Base-by-base conservation (phyloP, 148 eudicot genomes). In the Hydrangea macrophylla region DNA sequence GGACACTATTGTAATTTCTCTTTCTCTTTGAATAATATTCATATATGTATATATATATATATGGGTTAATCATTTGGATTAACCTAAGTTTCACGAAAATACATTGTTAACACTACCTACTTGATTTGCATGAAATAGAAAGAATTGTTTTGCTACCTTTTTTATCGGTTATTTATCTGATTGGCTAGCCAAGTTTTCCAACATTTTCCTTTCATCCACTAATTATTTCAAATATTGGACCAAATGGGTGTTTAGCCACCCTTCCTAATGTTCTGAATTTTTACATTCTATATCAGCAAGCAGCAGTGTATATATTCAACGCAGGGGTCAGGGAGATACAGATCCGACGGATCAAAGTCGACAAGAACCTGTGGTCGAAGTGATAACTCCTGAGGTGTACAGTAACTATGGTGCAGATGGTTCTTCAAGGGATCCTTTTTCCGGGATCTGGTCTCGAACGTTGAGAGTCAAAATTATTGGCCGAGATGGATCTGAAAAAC, bases 391-490 rank as follows among this genome's bases (percentile, higher is more conserved):
- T 68, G 90, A 88, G 55, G 76, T 80, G 13, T 81, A 76, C 68
- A 64, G 62, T 31, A 40, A 60, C 39, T 63, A 70, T 62, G 79
- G 69, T 68, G 77, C 83, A 65, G 80, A 78, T 78, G 75, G 64
- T n/a, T n/a, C n/a, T 68, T 80, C 79, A 22, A 54, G 62, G 32
- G 80, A 75, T 37, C 62, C 73, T 36, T 80, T 82, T 56, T 82
- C 80, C 30, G 80, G 76, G 67, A 71, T 84, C 64, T 86, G 95
- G 95, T 89, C 95, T 17, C 76, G 86, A 30, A 84, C 85, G 55
- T 69, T 89, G 70, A 84, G 95, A 76, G 76, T 89, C 57, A 86
- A 68, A 71, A 86, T 89, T 27, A 86, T 83, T 36, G 91, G 91
- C 67, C 76, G 75, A 53, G 85, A 89, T 75, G 95, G 91, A 45